These are phyloP conservation scores for Lophium mytilinum DNA, from an alignment of 495 filamentous ascomycete species.

Conservation along the genomic window DNA sequence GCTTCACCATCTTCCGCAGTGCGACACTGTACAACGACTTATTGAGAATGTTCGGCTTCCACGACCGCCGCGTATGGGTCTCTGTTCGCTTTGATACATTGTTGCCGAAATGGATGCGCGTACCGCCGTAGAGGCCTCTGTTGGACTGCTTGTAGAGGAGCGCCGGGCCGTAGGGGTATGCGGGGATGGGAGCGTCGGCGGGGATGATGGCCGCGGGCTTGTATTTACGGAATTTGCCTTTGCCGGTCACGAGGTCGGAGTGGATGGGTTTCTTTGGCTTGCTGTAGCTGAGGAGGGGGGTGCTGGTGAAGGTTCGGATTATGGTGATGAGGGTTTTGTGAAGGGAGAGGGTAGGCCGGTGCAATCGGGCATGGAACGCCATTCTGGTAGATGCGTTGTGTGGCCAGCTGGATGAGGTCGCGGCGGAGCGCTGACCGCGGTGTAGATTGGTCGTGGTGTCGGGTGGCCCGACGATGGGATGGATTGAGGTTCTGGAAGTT, in stretches of 20 bases:
- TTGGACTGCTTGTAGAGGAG: slow-evolving; percentile 79
- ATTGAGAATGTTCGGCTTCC: slow-evolving; percentile 79
- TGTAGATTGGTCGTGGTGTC: neutral
- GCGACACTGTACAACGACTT: slow-evolving; percentile 67
- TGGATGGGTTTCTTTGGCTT: neutral
- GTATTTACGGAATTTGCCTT: slow-evolving; percentile 1
- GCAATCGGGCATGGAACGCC: neutral
- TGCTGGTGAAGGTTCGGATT: neutral
- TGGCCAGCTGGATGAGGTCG: neutral
- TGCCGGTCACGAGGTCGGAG: neutral
- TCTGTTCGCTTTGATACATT: slow-evolving; percentile 68
- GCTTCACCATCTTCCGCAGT: slow-evolving; percentile 55
- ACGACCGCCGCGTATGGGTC: slow-evolving; percentile 74
- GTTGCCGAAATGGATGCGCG: slow-evolving; percentile 84
- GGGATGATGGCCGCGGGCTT: slow-evolving; percentile 14
- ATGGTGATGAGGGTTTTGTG: neutral
- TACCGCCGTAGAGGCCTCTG: slow-evolving; percentile 72
- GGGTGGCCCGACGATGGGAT: neutral
- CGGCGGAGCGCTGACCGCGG: neutral
- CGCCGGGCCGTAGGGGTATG: slow-evolving; percentile 79
- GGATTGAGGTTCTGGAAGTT: neutral
- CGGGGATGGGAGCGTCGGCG: slow-evolving; percentile 42
- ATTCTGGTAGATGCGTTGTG: neutral
- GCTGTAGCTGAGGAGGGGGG: neutral
- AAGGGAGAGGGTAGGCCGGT: neutral